Evolutionary conservation across 345 rosid species (phyloP).

Genomic region (Salix purpurea): DNA sequence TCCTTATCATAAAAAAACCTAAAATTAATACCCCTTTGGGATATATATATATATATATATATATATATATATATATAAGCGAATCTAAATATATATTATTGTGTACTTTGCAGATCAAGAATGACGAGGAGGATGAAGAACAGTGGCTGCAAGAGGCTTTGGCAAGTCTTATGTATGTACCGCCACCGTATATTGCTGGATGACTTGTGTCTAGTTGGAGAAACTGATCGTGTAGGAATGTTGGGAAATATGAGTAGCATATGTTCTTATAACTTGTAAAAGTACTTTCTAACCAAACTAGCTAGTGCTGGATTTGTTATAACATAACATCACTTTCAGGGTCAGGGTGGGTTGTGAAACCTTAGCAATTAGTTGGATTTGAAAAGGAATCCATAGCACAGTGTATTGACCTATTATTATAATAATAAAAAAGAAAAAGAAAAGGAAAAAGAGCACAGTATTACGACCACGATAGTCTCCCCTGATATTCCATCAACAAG

Average conservation of each 20-base stretch:
- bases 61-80: background rate
- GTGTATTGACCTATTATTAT: too few species aligned
- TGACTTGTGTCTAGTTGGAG: constrained; percentile 3
- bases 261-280: background rate
- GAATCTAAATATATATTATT: background rate
- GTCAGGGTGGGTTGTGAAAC: background rate
- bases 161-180: constrained; percentile 60
- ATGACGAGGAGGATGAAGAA: constrained; percentile 43
- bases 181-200: constrained; percentile 32
- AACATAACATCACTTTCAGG: background rate
- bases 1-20: background rate
- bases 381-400: background rate
- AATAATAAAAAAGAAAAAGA: too few species aligned
- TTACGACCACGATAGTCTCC: background rate
- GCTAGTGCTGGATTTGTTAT: background rate
- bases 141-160: constrained; percentile 82
- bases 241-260: background rate
- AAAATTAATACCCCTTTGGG: background rate
- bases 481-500: background rate
- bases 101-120: constrained; percentile 43
- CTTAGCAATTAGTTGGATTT: background rate
- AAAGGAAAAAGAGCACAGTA: background rate
- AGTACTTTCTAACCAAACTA: constrained; percentile 3
- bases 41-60: background rate
- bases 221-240: background rate